Evolutionary conservation across 768 basidiomycete genomes (phyloP), one percentile per base, ranked within the genome.

Genomic region (Coprinopsis sp.): DNA sequence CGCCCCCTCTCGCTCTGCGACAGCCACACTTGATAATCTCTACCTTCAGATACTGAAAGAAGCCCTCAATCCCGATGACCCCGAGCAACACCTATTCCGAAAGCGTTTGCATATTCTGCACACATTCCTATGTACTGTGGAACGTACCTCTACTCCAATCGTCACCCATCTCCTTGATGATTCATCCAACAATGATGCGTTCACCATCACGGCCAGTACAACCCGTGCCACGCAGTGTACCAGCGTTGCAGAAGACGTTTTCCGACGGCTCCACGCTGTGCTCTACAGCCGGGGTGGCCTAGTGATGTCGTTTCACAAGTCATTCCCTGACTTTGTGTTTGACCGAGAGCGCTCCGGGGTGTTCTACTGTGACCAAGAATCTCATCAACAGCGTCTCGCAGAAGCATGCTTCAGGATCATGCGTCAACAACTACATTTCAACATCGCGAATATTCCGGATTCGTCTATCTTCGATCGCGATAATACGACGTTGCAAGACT

Each of bases 51-150:
- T 58, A 14, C n/a, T 54, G 22, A 14, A 37, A 16, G 46, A 53
- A 7, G 51, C 55, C 8, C 53, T 61, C n/a, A n/a, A n/a, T n/a
- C n/a, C n/a, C 33, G 47, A 38, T n/a, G 16, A 37, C 6, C 46
- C 55, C 12, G 30, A 50, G 4, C 33, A 33, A 24, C 37, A 55
- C 1, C 11, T 51, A 16, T 34, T 49, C 21, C 11, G 6, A 14
- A 2, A 14, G 38, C 46, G 53, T 6, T 28, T 60, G 14, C 10
- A 19, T 1, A 53, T 62, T 23, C 46, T 60, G 11, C 47, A 55
- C 24, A 60, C 57, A 3, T 53, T 60, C 29, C 57, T 60, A 4
- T 60, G 53, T 38, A 49, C 59, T 36, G 36, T 22, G 7, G 57
- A 58, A 30, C 46, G 37, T 24, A 40, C 48, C 41, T 57, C 55